Evolutionary conservation across 192 early-diverging fungal species (phyloP), one percentile per base, ranked within the genome.

Genomic region (Backusella liffmaniae): DNA sequence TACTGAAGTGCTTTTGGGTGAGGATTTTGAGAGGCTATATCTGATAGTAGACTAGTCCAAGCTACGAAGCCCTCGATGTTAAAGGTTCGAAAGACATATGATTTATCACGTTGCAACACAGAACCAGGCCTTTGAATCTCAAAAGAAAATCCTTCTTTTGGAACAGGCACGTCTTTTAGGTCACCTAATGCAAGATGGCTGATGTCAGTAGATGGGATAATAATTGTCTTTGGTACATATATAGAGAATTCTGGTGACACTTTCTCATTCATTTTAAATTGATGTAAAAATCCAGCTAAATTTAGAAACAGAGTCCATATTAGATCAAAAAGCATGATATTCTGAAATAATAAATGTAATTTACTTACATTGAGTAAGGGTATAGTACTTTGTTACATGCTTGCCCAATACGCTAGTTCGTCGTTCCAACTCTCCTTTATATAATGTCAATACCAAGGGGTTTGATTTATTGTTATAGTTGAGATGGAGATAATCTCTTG

Each of bases 331-430:
- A 36, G 35, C 67, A 39, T 39, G 39, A 23, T 13, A 23, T 69
- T 23, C 26, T 49, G n/a, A 44, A 30, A 30, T 72, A 36, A 18
- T 41, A 12, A 6, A 18, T 6, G 21, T 56, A 62, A 30, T 37
- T 16, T 51, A 70, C 76, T 41, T 77, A 77, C 76, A 62, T 72
- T 77, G 77, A 8, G 84, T 84, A 49, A 87, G 53, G 6, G 84
- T 81, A 80, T 83, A 87, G 62, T 67, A 85, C 4, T 80, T 77
- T 8, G 84, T 79, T 30, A 75, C 77, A 70, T 76, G 85, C 35
- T 76, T 75, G 59, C 80, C 80, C 23, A 82, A 71, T 1, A 87
- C 80, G 2, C 80, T 78, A 7, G 82, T 84, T 9, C 74, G 69
- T 0, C 86, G 80, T 18, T 74, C 75, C 46, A 85, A 26, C 18